Evolutionary conservation across 2,329 filamentous ascomycete genomes (phyloP), one percentile per base, ranked within the genome.

Genomic region (Helminthosporium solani): DNA sequence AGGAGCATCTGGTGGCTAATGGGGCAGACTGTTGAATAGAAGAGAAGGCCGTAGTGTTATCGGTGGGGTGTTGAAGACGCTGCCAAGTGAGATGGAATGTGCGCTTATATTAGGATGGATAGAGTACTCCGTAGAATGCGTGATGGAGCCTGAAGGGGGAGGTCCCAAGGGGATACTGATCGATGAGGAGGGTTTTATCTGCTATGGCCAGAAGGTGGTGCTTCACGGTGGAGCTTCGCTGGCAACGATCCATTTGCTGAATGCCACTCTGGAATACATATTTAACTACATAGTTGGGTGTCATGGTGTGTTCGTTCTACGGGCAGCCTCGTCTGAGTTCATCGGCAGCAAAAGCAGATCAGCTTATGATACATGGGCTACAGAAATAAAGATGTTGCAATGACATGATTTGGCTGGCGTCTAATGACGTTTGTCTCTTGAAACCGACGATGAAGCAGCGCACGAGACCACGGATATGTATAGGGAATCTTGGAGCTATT

Each of bases 381-480:
- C 7, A 7, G 12, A 6, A n/a, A n/a, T 31, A 12, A 31, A n/a
- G 28, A 5, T 31, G 4, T 38, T 25, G 35, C 3, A 31, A 47
- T 16, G 27, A 28, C 44, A 39, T 23, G 14, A 39, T 34, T 40
- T 19, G 20, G 15, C 28, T 38, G 21, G 23, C 31, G 40, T 36
- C 40, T 38, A 50, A 50, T 47, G 43, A 44, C 44, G 40, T 47
- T 33, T 33, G 40, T 23, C 15, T 25, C 38, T 38, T 47, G 48
- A 44, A 41, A 47, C 40, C 21, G 7, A 25, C 15, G 18, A 30
- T 42, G 42, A 40, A 40, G 38, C 38, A 40, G 27, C 15, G 15
- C 38, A 20, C 6, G 21, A 7, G 21, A 25, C 8, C 9, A 31
- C 28, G 28, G 28, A 31, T n/a, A 31, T 4, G 14, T 4, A n/a